Evolutionary conservation across 1,284 basidiomycete genomes (phyloP), one percentile per base, ranked within the genome.

Genomic region (Porogramme epimiltina): DNA sequence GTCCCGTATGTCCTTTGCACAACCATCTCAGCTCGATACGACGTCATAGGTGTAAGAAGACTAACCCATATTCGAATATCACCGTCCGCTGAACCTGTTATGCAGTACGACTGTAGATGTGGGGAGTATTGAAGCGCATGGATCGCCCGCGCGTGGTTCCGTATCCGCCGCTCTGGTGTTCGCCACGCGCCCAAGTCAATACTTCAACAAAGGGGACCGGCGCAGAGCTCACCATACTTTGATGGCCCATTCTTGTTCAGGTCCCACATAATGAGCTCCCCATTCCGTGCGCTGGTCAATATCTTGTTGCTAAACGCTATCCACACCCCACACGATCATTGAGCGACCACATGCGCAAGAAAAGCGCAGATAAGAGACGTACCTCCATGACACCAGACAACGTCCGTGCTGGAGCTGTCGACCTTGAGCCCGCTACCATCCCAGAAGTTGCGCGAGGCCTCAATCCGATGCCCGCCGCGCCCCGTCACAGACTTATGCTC

Each of bases 221-320:
- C 42, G 55, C 19, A 49, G 49, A 41, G 51, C 73, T 51, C 62
- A 93, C 91, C 91, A 57, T 85, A 85, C 70, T 90, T 93, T 40
- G 78, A 79, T 1, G 73, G 65, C 2, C 86, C 84, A 38, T 78
- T 72, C 66, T 85, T 89, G 59, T 85, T 82, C 20, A 93, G 64
- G 66, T 94, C 92, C 84, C 91, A 94, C 72, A 93, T 80, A 47
- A 93, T 85, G 38, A 94, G 79, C 58, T 93, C 91, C 0, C 92
- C 92, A 58, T 89, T 91, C 8, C 87, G 77, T 3, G 88, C 88
- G 55, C 91, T 91, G 1, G 91, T 93, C 31, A 93, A 70, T 47
- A 95, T 82, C 71, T 93, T 94, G 66, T 83, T 85, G 61, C 77
- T 84, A 69, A 84, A 91, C 11, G 70, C 91, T 94, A 54, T 13